Conservation (phyloP, 1,284 basidiomycete species). For the Moesziomyces parantarcticus region DNA sequence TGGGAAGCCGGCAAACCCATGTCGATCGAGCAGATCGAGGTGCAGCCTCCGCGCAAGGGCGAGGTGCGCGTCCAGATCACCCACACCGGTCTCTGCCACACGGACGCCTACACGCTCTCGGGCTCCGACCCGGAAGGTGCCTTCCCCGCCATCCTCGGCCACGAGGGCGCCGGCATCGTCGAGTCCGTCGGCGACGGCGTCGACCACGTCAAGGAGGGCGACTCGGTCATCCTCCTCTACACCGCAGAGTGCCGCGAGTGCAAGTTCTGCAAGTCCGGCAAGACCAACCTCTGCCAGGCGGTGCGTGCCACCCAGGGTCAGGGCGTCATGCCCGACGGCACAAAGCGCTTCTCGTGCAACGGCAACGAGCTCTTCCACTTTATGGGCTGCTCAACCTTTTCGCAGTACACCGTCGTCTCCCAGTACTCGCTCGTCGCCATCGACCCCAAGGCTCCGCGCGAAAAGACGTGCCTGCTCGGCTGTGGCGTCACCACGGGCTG, state of each 20-base stretch:
- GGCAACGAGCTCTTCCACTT: slow-evolving; percentile 92
- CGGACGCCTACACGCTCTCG: slow-evolving; percentile 95
- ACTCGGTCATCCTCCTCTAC: slow-evolving; percentile 78
- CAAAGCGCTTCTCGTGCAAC: slow-evolving; percentile 88
- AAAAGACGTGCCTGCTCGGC: slow-evolving; percentile 91
- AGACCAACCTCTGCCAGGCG: slow-evolving; percentile 79
- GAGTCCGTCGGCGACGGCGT: slow-evolving; percentile 96
- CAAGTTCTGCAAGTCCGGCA: slow-evolving; percentile 94
- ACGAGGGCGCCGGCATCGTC: slow-evolving; percentile 72
- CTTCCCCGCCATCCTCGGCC: slow-evolving; percentile 88
- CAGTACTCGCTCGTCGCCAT: slow-evolving; percentile 96
- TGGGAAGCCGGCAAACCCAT: slow-evolving; percentile 93
- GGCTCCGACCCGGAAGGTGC: slow-evolving; percentile 95
- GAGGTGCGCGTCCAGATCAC: slow-evolving; percentile 95
- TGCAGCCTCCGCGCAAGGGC: slow-evolving; percentile 86
- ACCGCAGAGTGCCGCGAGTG: slow-evolving; percentile 66
- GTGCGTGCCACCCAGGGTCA: slow-evolving; percentile 94
- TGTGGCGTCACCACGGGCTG: slow-evolving; percentile 98
- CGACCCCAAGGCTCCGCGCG: slow-evolving; percentile 83
- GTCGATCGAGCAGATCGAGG: slow-evolving; percentile 89
- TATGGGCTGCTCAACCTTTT: slow-evolving; percentile 98
- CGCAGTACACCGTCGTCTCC: slow-evolving; percentile 97
- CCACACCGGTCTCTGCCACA: slow-evolving; percentile 96
- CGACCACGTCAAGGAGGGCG: slow-evolving; percentile 79
- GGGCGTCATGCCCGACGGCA: slow-evolving; percentile 94